These are phyloP conservation scores for Dillenia suffruticosa DNA, from an alignment of 164 flowering plant genomes.

Conservation along the genomic window DNA sequence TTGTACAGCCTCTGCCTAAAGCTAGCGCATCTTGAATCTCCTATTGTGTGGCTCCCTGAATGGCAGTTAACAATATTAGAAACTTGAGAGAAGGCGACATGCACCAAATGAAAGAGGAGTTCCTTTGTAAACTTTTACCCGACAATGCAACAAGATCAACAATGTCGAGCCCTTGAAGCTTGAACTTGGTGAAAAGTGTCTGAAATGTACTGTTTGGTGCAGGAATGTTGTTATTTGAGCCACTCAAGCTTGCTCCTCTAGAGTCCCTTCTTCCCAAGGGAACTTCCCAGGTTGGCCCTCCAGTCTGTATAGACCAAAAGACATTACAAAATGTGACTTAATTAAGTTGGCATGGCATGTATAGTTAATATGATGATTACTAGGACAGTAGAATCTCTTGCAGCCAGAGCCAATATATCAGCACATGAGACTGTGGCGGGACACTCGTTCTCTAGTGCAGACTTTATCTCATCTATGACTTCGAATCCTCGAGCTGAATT, in stretches of 20 bases:
- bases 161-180: constrained; percentile 57
- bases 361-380: constrained; percentile 26
- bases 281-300: constrained; percentile 91
- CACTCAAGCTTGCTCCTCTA: constrained; percentile 79
- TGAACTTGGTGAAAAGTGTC: constrained; percentile 85
- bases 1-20: constrained; percentile 97
- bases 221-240: constrained; percentile 94
- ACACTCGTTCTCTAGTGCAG: constrained; percentile 82
- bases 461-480: constrained; percentile 80
- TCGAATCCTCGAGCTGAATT: constrained; percentile 88
- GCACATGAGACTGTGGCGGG: constrained; percentile 94
- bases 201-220: constrained; percentile 95
- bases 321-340: background rate
- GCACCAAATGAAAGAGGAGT: background rate
- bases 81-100: no score
- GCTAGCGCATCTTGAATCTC: constrained; percentile 75
- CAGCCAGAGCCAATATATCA: constrained; percentile 80
- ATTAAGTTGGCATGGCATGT: background rate
- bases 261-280: constrained; percentile 97
- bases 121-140: constrained; percentile 33
- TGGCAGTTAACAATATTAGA: background rate
- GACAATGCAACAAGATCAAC: constrained; percentile 90
- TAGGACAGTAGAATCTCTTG: constrained; percentile 85
- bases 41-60: constrained; percentile 97
- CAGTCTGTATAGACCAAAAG: constrained; percentile 36